These are phyloP conservation scores for Ascochyta clinopodiicola DNA, from an alignment of 2,329 filamentous ascomycete genomes.

Conservation along the genomic window DNA sequence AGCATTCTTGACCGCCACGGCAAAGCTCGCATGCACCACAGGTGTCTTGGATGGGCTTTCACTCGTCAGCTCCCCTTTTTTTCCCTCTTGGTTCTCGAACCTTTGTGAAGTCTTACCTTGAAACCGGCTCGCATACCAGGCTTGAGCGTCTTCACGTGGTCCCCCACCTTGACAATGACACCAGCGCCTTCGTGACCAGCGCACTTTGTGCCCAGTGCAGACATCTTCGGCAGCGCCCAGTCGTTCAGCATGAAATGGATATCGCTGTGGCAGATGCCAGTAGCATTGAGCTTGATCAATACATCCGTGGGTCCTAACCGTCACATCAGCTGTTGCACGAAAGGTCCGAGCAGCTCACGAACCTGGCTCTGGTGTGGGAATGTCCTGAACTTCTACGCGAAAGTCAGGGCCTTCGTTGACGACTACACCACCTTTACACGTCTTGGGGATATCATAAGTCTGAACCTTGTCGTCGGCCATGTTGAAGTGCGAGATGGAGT, in stretches of 20 bases:
- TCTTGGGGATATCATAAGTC: slow-evolving; percentile 54
- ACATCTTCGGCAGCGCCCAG: slow-evolving; percentile 52
- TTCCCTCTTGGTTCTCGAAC: background rate
- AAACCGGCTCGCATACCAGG: slow-evolving; percentile 45
- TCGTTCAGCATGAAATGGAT: slow-evolving; percentile 65
- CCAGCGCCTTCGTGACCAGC: slow-evolving; percentile 65
- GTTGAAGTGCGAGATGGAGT: background rate
- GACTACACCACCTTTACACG: slow-evolving; percentile 61
- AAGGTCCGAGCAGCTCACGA: background rate
- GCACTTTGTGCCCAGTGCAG: slow-evolving; percentile 52
- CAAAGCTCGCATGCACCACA: slow-evolving; percentile 55
- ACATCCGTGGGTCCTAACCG: slow-evolving; percentile 59
- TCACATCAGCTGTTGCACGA: slow-evolving; percentile 5
- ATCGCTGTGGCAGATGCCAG: slow-evolving; percentile 65
- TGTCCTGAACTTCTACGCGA: slow-evolving; percentile 54
- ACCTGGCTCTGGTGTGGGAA: slow-evolving; percentile 58
- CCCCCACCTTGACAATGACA: slow-evolving; percentile 63
- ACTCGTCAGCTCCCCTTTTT: slow-evolving; percentile 4
- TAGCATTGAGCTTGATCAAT: slow-evolving; percentile 63
- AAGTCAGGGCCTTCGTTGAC: slow-evolving; percentile 60
- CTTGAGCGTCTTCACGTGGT: slow-evolving; percentile 59
- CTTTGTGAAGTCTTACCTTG: slow-evolving; percentile 33
- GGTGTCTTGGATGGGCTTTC: slow-evolving; percentile 36
- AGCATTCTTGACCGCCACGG: slow-evolving; percentile 61
- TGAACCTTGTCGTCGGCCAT: slow-evolving; percentile 37